Evolutionary conservation across 73 alveolate genomes (phyloP).

Genomic region (Loxodes magnus): DNA sequence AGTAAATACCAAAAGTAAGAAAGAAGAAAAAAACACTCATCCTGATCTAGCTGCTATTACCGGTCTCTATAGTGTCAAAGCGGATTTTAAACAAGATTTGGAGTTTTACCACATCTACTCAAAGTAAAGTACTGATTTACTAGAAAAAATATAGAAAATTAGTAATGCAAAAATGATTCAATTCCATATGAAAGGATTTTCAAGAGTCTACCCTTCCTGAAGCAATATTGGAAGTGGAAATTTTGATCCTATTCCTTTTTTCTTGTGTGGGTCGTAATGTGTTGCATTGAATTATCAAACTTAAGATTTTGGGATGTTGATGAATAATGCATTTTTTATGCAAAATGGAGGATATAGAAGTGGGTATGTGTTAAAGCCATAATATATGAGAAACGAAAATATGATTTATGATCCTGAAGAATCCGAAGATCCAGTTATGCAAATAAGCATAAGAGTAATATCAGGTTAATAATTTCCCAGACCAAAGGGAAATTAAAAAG

Average conservation of each 20-base stretch:
- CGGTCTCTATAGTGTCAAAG: not conserved
- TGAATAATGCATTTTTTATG: conserved; percentile 61
- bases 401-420: conserved; percentile 4
- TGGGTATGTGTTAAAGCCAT: conserved; percentile 86
- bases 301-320: conserved; percentile 49
- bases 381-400: conserved; percentile 15
- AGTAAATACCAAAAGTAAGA: conserved; percentile 17
- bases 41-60: not conserved
- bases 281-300: conserved; percentile 85
- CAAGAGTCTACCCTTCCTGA: conserved; percentile 84
- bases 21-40: conserved; percentile 30
- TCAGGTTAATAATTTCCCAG: conserved; percentile 43
- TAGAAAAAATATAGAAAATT: conserved; percentile 15
- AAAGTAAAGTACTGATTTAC: conserved; percentile 47
- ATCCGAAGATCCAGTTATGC: not conserved
- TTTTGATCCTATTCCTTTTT: conserved; percentile 66
- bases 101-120: conserved; percentile 7
- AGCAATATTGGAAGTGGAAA: conserved; percentile 64
- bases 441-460: conserved; percentile 15
- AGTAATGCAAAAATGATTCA: conserved; percentile 29
- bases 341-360: conserved; percentile 56
- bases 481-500: conserved; percentile 17
- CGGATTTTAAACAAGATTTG: not conserved
- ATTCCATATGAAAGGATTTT: conserved; percentile 38
- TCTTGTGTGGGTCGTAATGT: conserved; percentile 74